These are phyloP conservation scores for Corylus heterophylla DNA, from an alignment of 306 rosid genomes.

Conservation along the genomic window DNA sequence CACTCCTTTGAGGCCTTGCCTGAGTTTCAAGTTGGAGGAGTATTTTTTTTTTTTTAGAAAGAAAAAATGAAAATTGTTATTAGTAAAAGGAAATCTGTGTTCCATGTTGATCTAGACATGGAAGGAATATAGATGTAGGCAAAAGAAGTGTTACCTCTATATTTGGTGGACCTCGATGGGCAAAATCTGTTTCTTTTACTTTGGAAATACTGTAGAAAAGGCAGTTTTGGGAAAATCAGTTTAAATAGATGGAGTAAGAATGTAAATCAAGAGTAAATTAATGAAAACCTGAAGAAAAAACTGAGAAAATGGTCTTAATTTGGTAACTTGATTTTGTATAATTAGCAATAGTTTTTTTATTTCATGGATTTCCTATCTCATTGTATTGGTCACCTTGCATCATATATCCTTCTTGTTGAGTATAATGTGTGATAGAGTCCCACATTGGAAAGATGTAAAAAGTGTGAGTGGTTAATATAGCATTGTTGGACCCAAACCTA, in stretches of 20 bases:
- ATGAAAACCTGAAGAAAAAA: background rate
- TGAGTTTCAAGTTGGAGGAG: background rate
- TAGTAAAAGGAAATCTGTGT: background rate
- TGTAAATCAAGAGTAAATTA: background rate
- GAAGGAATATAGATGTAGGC: background rate
- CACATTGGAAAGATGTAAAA: too few relatives aligned
- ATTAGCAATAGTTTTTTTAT: background rate
- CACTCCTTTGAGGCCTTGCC: background rate
- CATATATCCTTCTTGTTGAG: background rate
- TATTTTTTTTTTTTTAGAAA: background rate
- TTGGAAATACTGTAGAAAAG: background rate
- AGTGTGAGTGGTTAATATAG: too few relatives aligned
- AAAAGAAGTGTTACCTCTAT: background rate
- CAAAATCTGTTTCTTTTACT: background rate
- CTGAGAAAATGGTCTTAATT: background rate
- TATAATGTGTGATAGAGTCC: too few relatives aligned
- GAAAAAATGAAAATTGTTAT: background rate
- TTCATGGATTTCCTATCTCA: background rate
- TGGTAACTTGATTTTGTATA: background rate
- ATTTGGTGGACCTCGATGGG: background rate
- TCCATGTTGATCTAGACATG: background rate
- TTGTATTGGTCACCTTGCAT: background rate
- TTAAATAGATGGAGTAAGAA: background rate
- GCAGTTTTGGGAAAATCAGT: background rate
- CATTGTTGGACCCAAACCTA: too few relatives aligned